Evolutionary conservation across 2,329 filamentous ascomycete species (phyloP).

Genomic region (Boeremia exigua): DNA sequence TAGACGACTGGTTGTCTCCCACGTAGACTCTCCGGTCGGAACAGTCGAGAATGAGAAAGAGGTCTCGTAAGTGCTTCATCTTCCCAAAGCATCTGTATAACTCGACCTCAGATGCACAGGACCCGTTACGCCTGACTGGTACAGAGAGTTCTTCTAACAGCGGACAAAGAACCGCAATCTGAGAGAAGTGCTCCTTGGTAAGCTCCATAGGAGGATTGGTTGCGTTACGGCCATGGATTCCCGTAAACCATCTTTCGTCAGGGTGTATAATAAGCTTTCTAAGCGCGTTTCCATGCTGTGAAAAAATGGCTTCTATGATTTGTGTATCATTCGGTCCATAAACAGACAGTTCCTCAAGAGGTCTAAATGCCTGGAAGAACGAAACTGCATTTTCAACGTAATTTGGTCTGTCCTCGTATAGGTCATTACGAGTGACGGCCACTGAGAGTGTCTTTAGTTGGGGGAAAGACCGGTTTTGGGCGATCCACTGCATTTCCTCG

Average conservation of each 20-base stretch:
- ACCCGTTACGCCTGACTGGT: conserved; percentile 24
- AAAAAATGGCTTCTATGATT: conserved; percentile 20
- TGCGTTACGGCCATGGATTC: conserved; percentile 12
- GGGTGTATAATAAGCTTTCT: not conserved
- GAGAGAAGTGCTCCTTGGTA: conserved; percentile 18
- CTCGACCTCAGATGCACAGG: conserved; percentile 21
- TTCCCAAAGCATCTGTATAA: conserved; percentile 26
- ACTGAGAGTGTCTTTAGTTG: not conserved
- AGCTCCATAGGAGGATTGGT: conserved; percentile 23
- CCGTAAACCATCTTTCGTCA: not conserved
- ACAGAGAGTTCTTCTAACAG: conserved; percentile 24
- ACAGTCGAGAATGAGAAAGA: conserved; percentile 27
- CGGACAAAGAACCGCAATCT: conserved; percentile 23
- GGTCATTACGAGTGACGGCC: conserved; percentile 11
- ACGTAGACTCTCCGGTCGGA: conserved; percentile 21
- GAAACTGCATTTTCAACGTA: conserved; percentile 24
- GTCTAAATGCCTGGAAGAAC: conserved; percentile 23
- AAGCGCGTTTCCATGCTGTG: conserved; percentile 2
- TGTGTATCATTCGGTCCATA: conserved; percentile 20
- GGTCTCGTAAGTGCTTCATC: conserved; percentile 20
- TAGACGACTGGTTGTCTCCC: conserved; percentile 18
- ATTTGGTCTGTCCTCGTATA: conserved; percentile 16
- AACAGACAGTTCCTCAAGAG: conserved; percentile 23
- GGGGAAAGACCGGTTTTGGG: conserved; percentile 18
- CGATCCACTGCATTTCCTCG: conserved; percentile 25